These are phyloP conservation scores for Tulasnella sp. DNA, from an alignment of 768 basidiomycete genomes.

Conservation along the genomic window DNA sequence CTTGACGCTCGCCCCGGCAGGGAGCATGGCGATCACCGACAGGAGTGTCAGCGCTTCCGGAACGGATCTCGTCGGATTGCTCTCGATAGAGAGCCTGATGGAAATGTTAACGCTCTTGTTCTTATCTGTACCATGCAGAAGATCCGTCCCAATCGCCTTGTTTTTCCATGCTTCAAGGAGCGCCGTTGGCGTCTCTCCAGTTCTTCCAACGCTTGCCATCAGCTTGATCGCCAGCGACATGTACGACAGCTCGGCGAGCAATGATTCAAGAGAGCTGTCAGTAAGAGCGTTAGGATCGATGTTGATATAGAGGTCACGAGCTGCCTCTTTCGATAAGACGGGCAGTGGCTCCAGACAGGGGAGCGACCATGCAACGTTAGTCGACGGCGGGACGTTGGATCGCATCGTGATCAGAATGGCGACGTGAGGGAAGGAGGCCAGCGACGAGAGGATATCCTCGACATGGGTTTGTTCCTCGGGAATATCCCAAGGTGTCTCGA, in stretches of 20 bases:
- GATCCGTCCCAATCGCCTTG: no score
- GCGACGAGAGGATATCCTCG: conserved; percentile 22
- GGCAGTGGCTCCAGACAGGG: neutral
- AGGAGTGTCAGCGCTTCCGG: no score
- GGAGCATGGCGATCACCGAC: no score
- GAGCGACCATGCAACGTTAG: neutral
- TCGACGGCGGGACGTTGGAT: neutral
- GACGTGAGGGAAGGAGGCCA: conserved; percentile 25
- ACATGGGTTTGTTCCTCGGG: conserved; percentile 21
- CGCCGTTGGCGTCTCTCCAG: neutral
- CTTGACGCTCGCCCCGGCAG: no score
- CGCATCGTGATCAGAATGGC: conserved; percentile 31
- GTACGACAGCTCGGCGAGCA: neutral
- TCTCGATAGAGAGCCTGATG: no score
- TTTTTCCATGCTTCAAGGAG: neutral
- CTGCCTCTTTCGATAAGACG: conserved; percentile 16
- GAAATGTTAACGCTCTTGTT: no score
- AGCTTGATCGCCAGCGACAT: neutral
- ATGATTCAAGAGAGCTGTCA: neutral
- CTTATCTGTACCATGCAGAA: no score
- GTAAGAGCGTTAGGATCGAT: neutral
- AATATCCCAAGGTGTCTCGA: conserved; percentile 34
- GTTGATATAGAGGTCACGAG: neutral
- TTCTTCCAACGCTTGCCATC: neutral
- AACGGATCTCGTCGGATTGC: no score